Conservation (phyloP, 2,329 filamentous ascomycete species). For the Ophiostoma novo-ulmi region DNA sequence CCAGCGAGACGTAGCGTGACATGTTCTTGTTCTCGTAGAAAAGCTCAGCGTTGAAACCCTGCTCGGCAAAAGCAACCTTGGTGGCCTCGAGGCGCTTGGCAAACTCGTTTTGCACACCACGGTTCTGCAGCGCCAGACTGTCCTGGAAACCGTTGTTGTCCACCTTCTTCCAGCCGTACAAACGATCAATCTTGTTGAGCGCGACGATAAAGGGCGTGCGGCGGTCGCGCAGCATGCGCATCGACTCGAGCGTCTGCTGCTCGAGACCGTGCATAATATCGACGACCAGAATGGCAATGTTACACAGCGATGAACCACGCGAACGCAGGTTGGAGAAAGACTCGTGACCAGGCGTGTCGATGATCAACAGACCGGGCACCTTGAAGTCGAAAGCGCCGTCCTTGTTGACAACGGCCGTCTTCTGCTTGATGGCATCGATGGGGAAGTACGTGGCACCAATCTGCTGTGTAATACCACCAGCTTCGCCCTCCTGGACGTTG, state of each 20-base stretch:
- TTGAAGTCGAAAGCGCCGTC: conserved; percentile 93
- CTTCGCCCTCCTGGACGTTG: conserved; percentile 98
- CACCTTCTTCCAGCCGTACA: conserved; percentile 98
- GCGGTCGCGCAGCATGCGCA: conserved; percentile 84
- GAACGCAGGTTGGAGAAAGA: conserved; percentile 98
- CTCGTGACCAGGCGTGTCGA: conserved; percentile 99
- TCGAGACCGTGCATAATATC: conserved; percentile 99
- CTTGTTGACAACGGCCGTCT: conserved; percentile 88
- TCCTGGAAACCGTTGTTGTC: conserved; percentile 98
- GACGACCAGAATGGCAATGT: conserved; percentile 97
- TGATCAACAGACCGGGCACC: conserved; percentile 90
- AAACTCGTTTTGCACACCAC: conserved; percentile 92
- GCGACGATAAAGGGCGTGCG: conserved; percentile 98
- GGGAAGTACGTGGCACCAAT: conserved; percentile 99
- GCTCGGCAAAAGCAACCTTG: conserved; percentile 89
- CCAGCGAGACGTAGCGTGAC: conserved; percentile 88
- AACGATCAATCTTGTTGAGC: conserved; percentile 98
- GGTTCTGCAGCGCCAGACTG: conserved; percentile 81
- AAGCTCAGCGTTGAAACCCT: conserved; percentile 95
- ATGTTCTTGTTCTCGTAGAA: conserved; percentile 98
- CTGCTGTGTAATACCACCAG: conserved; percentile 98
- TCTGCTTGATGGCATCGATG: conserved; percentile 83
- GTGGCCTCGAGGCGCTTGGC: conserved; percentile 82
- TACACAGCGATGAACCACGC: conserved; percentile 94
- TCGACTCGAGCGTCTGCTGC: conserved; percentile 94